Base-by-base conservation (phyloP, 2,329 filamentous ascomycete species). In the Triangularia setosa region DNA sequence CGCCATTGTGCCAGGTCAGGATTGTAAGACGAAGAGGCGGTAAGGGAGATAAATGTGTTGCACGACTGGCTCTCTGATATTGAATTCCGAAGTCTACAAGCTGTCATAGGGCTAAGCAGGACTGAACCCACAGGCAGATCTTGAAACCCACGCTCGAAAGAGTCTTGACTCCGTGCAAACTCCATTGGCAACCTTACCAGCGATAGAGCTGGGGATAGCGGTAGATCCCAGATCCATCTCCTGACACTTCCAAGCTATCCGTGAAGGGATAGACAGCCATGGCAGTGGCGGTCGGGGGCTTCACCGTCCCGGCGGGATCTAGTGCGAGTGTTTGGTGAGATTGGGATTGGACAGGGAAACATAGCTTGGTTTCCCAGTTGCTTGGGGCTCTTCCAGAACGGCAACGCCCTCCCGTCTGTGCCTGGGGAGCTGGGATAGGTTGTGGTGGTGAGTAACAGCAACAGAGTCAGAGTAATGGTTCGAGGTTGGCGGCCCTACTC, bases 21-120 rank as follows among this genome's bases (percentile, higher is more conserved):
- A 18, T 24, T 54, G 40, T 54, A 24, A 64, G 60, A 61, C 35
- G 61, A 67, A 69, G 63, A 69, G 61, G 68, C 67, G 67, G 68
- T 69, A 69, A 69, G 62, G 57, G 60, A 58, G 55, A 33, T n/a
- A 6, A 3, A 60, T 58, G 60, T 55, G 52, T 40, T 44, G 63
- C 64, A 53, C 62, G 61, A 67, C 64, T 52, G 40, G 40, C 40
- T 48, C n/a, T 48, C 21, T 48, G 40, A 48, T 48, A 48, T 48
- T 48, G 40, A 48, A 48, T 48, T 21, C 40, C 40, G n/a, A 48
- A 48, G 40, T 48, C 40, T 48, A 8, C n/a, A 4, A 48, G 40
- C 8, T 21, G 40, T 48, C 40, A 48, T n/a, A 18, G n/a, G 40
- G 40, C 35, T 40, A n/a, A 40, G 35, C 40, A 5, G 21, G 11